Evolutionary conservation across 441 rosid species (phyloP).

Genomic region (Aquilaria agallochum): DNA sequence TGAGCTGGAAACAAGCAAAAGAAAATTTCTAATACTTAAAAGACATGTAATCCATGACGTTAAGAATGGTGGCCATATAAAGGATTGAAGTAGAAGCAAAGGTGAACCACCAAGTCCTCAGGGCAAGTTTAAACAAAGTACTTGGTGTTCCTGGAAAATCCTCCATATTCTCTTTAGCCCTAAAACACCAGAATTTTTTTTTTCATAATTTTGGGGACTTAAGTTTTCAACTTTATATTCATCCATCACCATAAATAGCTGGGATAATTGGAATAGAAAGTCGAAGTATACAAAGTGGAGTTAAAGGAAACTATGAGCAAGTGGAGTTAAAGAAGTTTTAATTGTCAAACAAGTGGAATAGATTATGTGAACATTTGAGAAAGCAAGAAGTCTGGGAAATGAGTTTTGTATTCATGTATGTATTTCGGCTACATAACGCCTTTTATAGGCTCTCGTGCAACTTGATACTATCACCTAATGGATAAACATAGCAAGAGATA

Average conservation of each 20-base stretch:
- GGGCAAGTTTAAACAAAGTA: slow-evolving; percentile 58
- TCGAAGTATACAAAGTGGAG: no score
- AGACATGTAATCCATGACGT: slow-evolving; percentile 65
- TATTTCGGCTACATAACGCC: not conserved
- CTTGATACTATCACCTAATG: not conserved
- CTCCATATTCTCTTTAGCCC: slow-evolving; percentile 42
- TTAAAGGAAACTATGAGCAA: slow-evolving; percentile 10
- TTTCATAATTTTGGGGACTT: not conserved
- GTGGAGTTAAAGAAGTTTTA: no score
- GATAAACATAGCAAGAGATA: not conserved
- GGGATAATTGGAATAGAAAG: no score
- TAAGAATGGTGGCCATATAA: slow-evolving; percentile 56
- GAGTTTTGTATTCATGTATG: no score
- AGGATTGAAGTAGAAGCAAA: slow-evolving; percentile 81
- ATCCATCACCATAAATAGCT: slow-evolving; percentile 12
- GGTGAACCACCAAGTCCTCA: slow-evolving; percentile 66
- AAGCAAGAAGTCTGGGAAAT: no score
- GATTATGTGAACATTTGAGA: no score
- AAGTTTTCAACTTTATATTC: not conserved
- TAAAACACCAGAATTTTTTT: slow-evolving; percentile 6
- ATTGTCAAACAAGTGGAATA: no score
- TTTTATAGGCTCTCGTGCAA: not conserved
- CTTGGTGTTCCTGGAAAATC: slow-evolving; percentile 87
- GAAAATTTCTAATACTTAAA: slow-evolving; percentile 51
- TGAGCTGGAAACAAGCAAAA: not conserved